These are phyloP conservation scores for Schizothecium vesticola DNA, from an alignment of 495 filamentous ascomycete species.

Conservation along the genomic window DNA sequence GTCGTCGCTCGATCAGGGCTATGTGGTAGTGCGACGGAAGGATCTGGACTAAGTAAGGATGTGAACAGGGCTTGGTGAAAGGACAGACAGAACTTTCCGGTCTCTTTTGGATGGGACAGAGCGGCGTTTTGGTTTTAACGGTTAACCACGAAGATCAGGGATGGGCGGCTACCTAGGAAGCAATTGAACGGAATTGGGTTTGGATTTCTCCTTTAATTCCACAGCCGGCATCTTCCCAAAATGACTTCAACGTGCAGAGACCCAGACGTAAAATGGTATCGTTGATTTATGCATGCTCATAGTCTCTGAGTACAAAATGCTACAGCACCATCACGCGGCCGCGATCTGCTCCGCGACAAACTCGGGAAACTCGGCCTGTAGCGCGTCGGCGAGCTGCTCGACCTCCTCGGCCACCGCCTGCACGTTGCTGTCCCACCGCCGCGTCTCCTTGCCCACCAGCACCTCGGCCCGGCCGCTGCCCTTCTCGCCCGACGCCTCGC, in stretches of 20 bases:
- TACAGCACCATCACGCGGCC: constrained; percentile 2
- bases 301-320: not conserved
- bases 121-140: not conserved
- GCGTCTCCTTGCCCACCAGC: constrained; percentile 60
- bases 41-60: constrained; percentile 37
- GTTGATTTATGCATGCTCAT: not conserved
- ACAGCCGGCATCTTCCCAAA: not conserved
- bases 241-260: not conserved
- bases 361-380: constrained; percentile 65
- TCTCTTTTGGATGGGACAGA: not conserved
- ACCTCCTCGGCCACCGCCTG: constrained; percentile 80
- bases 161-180: not conserved
- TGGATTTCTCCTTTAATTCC: not conserved
- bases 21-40: constrained; percentile 39
- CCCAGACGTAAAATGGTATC: not conserved
- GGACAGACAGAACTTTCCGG: not conserved
- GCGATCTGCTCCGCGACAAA: constrained; percentile 26
- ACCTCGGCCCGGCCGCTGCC: constrained; percentile 53
- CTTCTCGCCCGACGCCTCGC: constrained; percentile 61
- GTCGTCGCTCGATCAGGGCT: constrained; percentile 36
- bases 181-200: not conserved
- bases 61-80: not conserved
- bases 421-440: constrained; percentile 85
- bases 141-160: not conserved
- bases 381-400: constrained; percentile 72